These are phyloP conservation scores for Oropetium thomaeum DNA, from an alignment of 176 grass and related monocot species.

Conservation along the genomic window DNA sequence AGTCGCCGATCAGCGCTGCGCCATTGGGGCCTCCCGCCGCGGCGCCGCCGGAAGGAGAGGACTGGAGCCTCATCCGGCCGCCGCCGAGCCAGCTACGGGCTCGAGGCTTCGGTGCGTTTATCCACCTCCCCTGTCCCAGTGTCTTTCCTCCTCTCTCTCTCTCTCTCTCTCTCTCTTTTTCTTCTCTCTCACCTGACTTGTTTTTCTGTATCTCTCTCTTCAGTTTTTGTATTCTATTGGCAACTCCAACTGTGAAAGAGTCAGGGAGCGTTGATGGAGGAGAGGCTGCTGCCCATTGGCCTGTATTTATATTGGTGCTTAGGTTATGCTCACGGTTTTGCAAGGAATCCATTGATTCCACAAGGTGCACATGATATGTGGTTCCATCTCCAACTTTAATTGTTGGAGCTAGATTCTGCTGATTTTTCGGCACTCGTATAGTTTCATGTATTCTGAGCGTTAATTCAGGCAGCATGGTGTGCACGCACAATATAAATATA, in stretches of 20 bases:
- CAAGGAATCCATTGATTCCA: background rate
- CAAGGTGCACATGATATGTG: background rate
- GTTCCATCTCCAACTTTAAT: background rate
- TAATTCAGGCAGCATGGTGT: no score
- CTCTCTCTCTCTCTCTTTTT: background rate
- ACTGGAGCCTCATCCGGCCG: background rate
- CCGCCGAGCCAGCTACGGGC: conserved; percentile 1
- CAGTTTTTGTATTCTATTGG: conserved; percentile 23
- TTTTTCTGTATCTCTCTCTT: background rate
- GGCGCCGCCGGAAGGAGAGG: background rate
- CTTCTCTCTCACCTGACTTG: background rate
- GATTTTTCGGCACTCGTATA: background rate
- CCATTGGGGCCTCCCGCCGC: conserved; percentile 9
- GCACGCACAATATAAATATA: no score
- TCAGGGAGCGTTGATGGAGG: background rate
- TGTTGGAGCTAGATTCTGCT: background rate
- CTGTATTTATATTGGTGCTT: conserved; percentile 18
- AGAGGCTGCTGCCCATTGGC: conserved; percentile 12
- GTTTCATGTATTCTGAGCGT: background rate
- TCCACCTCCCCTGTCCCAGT: background rate
- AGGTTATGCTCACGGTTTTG: background rate
- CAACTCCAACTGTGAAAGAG: conserved; percentile 14
- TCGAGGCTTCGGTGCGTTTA: background rate
- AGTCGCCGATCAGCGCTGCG: conserved; percentile 4
- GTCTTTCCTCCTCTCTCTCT: no score